Evolutionary conservation across 768 basidiomycete genomes (phyloP), one percentile per base, ranked within the genome.

Genomic region (Mycena amicta): DNA sequence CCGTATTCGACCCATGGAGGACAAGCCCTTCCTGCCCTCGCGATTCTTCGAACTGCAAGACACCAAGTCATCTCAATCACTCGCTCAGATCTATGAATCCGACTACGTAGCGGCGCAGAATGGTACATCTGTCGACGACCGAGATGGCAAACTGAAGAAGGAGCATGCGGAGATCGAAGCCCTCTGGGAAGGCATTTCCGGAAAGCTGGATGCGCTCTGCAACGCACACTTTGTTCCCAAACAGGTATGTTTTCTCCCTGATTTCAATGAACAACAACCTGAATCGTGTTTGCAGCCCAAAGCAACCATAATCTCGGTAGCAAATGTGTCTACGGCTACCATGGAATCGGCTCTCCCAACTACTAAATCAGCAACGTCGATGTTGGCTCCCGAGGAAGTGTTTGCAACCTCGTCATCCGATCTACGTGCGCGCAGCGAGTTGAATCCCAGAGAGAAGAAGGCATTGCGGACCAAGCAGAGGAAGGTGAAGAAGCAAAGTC

Each of bases 151-250:
- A 71, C 77, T 98, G 33, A 77, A 82, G 68, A 90, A 91, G 68
- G 93, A 97, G 71, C 96, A 98, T 70, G 85, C 88, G 15, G 95
- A 92, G 71, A 87, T 98, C 52, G 87, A 90, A 55, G 76, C 78
- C 50, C 65, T 88, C 11, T 98, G 96, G 93, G 91, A 93, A 54
- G 83, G 81, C 46, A 88, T 99, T 31, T 92, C 88, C 56, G 77
- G 82, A 45, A 97, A 96, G 69, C 78, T 98, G 31, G 97, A 98
- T 73, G 93, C 96, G 20, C 76, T 98, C 31, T 92, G 91, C 71
- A 98, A 98, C 69, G 88, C 95, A 2, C 93, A 98, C 71, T 98
- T 94, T 71, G 89, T 92, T 16, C 97, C 96, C 1, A 98, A 98
- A 72, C 86, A 87, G 70, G 96, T 96, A 8, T 41, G 62, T 22